These are phyloP conservation scores for Suzukiozyma palmioleophila DNA, from an alignment of 1,139 yeast genomes.

Conservation along the genomic window DNA sequence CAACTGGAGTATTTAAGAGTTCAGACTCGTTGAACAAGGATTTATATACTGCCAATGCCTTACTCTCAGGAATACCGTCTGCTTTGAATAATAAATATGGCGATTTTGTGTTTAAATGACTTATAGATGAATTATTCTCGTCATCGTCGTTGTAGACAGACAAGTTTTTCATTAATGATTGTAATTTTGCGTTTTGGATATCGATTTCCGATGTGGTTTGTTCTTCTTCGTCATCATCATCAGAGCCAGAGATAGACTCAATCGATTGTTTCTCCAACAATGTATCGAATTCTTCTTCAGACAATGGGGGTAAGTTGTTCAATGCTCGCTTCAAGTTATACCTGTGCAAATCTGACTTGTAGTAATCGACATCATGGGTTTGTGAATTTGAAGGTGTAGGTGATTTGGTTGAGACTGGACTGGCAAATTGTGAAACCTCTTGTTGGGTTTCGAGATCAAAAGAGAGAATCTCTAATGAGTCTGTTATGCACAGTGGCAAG, in stretches of 20 bases:
- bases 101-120: conserved; percentile 59
- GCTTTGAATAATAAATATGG: conserved; percentile 59
- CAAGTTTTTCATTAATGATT: conserved; percentile 31
- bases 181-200: conserved; percentile 17
- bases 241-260: conserved; percentile 60
- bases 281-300: conserved; percentile 57
- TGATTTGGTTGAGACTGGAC: background rate
- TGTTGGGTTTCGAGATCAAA: conserved; percentile 47
- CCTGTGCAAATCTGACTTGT: conserved; percentile 58
- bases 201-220: conserved; percentile 15
- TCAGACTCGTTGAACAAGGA: conserved; percentile 46
- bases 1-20: conserved; percentile 34
- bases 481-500: conserved; percentile 36
- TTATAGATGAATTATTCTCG: conserved; percentile 32
- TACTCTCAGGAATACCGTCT: conserved; percentile 33
- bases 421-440: conserved; percentile 7
- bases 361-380: conserved; percentile 37
- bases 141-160: conserved; percentile 13
- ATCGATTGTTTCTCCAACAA: conserved; percentile 47
- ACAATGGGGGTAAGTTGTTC: conserved; percentile 42
- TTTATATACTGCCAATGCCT: conserved; percentile 69
- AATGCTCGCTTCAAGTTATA: conserved; percentile 55
- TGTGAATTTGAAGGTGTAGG: conserved; percentile 3
- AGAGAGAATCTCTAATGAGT: conserved; percentile 49
- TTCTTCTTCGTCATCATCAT: conserved; percentile 24